Conservation (phyloP, 805 yeast species). For the Yamadazyma akitaensis region DNA sequence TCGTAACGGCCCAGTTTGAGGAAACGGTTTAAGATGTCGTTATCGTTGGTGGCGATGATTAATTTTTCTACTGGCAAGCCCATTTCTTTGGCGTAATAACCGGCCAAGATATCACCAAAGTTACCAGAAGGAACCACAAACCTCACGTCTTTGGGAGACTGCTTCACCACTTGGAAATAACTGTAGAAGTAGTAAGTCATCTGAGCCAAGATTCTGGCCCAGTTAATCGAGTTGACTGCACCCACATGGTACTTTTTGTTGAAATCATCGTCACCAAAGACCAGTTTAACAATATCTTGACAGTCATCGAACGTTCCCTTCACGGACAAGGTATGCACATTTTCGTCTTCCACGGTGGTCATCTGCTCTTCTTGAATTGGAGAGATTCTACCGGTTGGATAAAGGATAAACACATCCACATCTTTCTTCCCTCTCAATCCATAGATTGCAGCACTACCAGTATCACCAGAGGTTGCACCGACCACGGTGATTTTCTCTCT, state of each 20-base stretch:
- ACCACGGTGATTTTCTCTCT: slow-evolving; percentile 90
- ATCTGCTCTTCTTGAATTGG: slow-evolving; percentile 98
- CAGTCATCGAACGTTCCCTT: slow-evolving; percentile 98
- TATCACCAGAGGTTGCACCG: slow-evolving; percentile 99
- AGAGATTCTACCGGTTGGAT: slow-evolving; percentile 96
- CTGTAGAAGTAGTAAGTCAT: slow-evolving; percentile 95
- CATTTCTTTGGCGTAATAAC: slow-evolving; percentile 91
- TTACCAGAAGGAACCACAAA: slow-evolving; percentile 97
- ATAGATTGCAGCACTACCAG: slow-evolving; percentile 98
- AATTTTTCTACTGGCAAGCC: slow-evolving; percentile 87
- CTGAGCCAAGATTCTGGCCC: slow-evolving; percentile 98
- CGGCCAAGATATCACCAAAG: slow-evolving; percentile 97
- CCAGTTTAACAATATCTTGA: slow-evolving; percentile 91
- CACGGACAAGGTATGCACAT: slow-evolving; percentile 93
- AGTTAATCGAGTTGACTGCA: slow-evolving; percentile 96
- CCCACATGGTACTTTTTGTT: slow-evolving; percentile 90
- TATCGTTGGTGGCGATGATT: slow-evolving; percentile 93
- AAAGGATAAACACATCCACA: slow-evolving; percentile 93
- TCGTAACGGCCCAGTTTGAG: slow-evolving; percentile 82
- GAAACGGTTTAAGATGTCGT: slow-evolving; percentile 92
- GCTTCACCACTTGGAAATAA: slow-evolving; percentile 66
- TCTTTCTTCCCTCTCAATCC: slow-evolving; percentile 96
- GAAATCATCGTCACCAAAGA: slow-evolving; percentile 86
- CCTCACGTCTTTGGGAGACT: slow-evolving; percentile 47
- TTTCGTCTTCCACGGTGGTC: slow-evolving; percentile 92